A percentile compares a stretch with the other conserved stretches of the same genome.
Conservation (phyloP, 768 basidiomycete species). For the Hericium coralloides region DNA sequence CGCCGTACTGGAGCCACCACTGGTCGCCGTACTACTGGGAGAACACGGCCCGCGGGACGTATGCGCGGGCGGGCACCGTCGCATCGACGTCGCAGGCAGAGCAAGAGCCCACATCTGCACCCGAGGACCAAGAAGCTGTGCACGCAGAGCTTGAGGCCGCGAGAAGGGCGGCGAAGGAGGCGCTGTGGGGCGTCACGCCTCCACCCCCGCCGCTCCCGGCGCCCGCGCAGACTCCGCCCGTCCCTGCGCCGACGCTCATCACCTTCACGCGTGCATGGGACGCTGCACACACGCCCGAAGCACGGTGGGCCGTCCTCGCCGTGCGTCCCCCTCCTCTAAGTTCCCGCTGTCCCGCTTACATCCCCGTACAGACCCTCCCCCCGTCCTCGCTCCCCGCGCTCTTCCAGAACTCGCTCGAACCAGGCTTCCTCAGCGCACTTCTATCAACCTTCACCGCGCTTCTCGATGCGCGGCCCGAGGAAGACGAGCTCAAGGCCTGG, state of each 20-base stretch:
- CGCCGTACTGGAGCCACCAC: conserved; percentile 15
- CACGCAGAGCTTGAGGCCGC: not conserved
- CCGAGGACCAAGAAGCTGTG: not conserved
- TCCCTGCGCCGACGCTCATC: conserved; percentile 40
- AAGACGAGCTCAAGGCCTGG: conserved; percentile 5
- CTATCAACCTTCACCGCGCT: conserved; percentile 38
- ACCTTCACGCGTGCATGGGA: conserved; percentile 60
- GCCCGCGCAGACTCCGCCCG: conserved; percentile 9
- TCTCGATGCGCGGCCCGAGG: conserved; percentile 15
- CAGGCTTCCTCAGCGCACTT: conserved; percentile 48
- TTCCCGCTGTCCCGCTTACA: not conserved
- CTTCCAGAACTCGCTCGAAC: conserved; percentile 65
- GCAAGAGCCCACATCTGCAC: not conserved
- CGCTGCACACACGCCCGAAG: conserved; percentile 22
- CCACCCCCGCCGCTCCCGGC: conserved; percentile 3
- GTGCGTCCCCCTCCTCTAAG: conserved; percentile 32
- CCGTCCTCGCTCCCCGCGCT: conserved; percentile 48
- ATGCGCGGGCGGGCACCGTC: conserved; percentile 42
- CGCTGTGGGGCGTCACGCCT: not conserved
- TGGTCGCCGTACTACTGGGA: conserved; percentile 44
- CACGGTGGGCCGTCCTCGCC: conserved; percentile 49
- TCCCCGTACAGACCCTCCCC: conserved; percentile 37
- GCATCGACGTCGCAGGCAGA: conserved; percentile 1
- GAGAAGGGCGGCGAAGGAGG: not conserved
- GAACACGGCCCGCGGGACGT: conserved; percentile 52